Base-by-base conservation (phyloP, 225 moss, liverwort and hornwort species). In the Bryum argenteum region DNA sequence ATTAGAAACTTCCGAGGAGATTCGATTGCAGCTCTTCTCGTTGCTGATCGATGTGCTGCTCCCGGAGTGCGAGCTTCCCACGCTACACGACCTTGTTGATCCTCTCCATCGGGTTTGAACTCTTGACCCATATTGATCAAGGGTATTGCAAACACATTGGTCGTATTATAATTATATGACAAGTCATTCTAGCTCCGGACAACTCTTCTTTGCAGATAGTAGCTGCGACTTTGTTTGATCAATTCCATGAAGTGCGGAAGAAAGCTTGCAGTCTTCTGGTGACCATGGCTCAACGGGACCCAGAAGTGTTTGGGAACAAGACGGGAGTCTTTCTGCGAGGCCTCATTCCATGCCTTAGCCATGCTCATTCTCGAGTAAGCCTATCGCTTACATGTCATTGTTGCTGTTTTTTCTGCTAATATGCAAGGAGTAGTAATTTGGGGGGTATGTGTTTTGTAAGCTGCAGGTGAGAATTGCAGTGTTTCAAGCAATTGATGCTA, bases 241-340 rank as follows among this genome's bases (percentile, higher is more conserved):
- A 85, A 26, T 96, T 96, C 52, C 93, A 96, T 77, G 95, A 96
- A 58, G 85, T 96, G 54, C 83, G 88, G 79, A 96, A 93, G 81
- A 86, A 69, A 48, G 80, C 89, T 19, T 96, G 93, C 57, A 80
- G 82, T 33, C 63, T 91, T 38, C 81, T 96, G 14, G 81, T 93
- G 5, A 73, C 78, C 45, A 78, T 82, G 61, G 77, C 87, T 16
- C 71, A 78, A 39, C 71, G 85, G 17, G 83, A 88, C 76, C 89
- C 93, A 9, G 69, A 80, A 52, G 74, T 82, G 14, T 84, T 96
- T 47, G 82, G 79, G 45, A 85, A 82, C 75, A 93, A 79, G 77
- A 88, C 87, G 1, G 88, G 89, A 33, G 79, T 81, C 53, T 89
- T 96, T 22, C 84, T 93, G 9, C 89, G 76, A 75, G 88, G 91